Percentiles rank a stretch among this genome's conserved stretches.
These are phyloP conservation scores for Serendipita sp. DNA, from an alignment of 768 basidiomycete genomes.

Conservation along the genomic window DNA sequence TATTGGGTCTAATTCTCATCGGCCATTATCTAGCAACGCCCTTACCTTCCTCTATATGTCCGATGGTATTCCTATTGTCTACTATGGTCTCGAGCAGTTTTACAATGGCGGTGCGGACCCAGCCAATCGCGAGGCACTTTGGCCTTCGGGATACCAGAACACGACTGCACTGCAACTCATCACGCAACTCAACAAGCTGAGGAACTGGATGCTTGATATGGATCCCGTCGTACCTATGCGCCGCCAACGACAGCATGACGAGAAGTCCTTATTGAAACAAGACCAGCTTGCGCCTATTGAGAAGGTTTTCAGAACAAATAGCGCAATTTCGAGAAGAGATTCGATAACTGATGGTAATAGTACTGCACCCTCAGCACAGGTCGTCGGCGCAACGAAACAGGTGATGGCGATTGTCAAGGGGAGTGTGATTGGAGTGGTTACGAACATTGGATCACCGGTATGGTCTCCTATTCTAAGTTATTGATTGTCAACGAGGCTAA, in stretches of 20 bases:
- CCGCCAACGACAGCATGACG: background rate
- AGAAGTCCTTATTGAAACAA: background rate
- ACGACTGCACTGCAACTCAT: slow-evolving; percentile 44
- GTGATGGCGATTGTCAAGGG: slow-evolving; percentile 56
- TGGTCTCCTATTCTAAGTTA: slow-evolving; percentile 11
- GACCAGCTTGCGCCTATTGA: background rate
- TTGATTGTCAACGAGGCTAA: background rate
- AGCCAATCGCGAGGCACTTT: slow-evolving; percentile 65
- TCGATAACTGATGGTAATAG: slow-evolving; percentile 26
- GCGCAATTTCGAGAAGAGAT: slow-evolving; percentile 29
- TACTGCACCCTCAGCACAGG: background rate
- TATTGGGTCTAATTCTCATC: background rate
- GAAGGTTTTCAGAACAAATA: background rate
- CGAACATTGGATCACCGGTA: slow-evolving; percentile 63
- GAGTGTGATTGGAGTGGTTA: slow-evolving; percentile 41
- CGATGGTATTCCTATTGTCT: slow-evolving; percentile 72
- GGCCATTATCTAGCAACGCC: slow-evolving; percentile 39
- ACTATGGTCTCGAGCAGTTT: slow-evolving; percentile 67
- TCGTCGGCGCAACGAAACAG: slow-evolving; percentile 22
- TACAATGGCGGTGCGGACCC: slow-evolving; percentile 52
- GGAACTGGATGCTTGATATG: background rate
- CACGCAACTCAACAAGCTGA: slow-evolving; percentile 42
- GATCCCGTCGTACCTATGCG: background rate
- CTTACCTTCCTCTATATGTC: slow-evolving; percentile 62
- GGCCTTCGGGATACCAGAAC: slow-evolving; percentile 49